These are phyloP conservation scores for Geranomyces variabilis DNA, from an alignment of 192 early-diverging fungal species.

Conservation along the genomic window DNA sequence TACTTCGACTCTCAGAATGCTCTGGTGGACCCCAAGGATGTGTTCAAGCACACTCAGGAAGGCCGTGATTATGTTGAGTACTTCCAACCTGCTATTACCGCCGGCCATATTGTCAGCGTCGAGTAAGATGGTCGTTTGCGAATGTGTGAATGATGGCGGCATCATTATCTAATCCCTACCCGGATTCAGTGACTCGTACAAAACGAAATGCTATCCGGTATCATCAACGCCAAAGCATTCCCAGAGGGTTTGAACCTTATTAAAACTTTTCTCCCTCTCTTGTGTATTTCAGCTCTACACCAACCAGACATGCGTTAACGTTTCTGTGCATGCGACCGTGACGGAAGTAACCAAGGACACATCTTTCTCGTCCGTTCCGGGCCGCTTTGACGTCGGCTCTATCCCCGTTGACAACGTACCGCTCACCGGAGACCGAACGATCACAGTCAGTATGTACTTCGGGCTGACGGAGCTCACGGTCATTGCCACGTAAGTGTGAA, in stretches of 20 bases:
- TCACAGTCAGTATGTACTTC: constrained; percentile 21
- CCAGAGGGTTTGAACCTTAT: too few species aligned
- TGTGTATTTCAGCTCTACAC: constrained; percentile 3
- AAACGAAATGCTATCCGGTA: constrained; percentile 18
- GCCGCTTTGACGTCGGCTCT: constrained; percentile 6
- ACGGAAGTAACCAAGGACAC: neutral
- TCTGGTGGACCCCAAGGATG: neutral
- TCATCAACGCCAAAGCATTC: too few species aligned
- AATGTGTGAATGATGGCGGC: too few species aligned
- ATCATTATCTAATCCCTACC: too few species aligned
- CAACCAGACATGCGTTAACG: constrained; percentile 8
- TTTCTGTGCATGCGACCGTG: constrained; percentile 10
- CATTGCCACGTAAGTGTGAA: neutral
- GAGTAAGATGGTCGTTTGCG: too few species aligned
- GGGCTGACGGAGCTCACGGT: constrained; percentile 26
- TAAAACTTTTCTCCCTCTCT: too few species aligned
- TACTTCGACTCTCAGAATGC: neutral
- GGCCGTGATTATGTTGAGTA: neutral
- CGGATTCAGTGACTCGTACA: constrained; percentile 19
- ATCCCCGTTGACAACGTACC: constrained; percentile 13
- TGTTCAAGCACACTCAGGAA: constrained; percentile 21
- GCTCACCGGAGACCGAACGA: constrained; percentile 13
- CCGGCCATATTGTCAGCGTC: constrained; percentile 16
- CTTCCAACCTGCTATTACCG: constrained; percentile 4
- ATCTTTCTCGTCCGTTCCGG: neutral